phyloP scores from a whole-genome alignment of 495 filamentous ascomycete species.

The Aspergillus steynii region DNA sequence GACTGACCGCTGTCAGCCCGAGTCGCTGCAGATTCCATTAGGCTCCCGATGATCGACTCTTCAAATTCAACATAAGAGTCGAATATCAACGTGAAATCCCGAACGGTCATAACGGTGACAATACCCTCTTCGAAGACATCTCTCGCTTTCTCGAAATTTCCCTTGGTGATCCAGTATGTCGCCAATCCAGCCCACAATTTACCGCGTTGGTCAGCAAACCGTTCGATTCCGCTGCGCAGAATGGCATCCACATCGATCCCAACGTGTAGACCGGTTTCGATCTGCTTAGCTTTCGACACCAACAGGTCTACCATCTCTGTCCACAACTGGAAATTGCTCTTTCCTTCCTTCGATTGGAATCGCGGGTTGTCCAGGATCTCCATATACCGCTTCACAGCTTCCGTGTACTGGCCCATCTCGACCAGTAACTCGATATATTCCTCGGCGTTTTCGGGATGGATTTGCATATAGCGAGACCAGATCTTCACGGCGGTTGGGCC shows the following conservation, averaged over 20 bases:
- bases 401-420: constrained; percentile 81
- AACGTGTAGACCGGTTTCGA: constrained; percentile 74
- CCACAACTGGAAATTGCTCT: constrained; percentile 96
- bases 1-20: constrained; percentile 79
- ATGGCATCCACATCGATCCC: constrained; percentile 93
- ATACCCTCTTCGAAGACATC: constrained; percentile 97
- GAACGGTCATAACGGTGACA: constrained; percentile 98
- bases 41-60: constrained; percentile 85
- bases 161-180: constrained; percentile 94
- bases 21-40: constrained; percentile 84
- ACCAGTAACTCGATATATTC: constrained; percentile 89
- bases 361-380: constrained; percentile 89
- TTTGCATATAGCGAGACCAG: constrained; percentile 96
- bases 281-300: constrained; percentile 85
- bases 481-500: constrained; percentile 90
- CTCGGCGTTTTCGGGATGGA: constrained; percentile 93
- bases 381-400: constrained; percentile 91
- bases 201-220: constrained; percentile 92
- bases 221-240: constrained; percentile 86
- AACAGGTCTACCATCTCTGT: constrained; percentile 96
- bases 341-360: constrained; percentile 89
- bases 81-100: constrained; percentile 95
- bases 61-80: constrained; percentile 97
- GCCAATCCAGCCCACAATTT: constrained; percentile 96
- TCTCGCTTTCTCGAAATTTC: constrained; percentile 85